Evolutionary conservation across 2,329 filamentous ascomycete species (phyloP), one percentile per base, ranked within the genome.

Genomic region (Paramyrothecium sp.): DNA sequence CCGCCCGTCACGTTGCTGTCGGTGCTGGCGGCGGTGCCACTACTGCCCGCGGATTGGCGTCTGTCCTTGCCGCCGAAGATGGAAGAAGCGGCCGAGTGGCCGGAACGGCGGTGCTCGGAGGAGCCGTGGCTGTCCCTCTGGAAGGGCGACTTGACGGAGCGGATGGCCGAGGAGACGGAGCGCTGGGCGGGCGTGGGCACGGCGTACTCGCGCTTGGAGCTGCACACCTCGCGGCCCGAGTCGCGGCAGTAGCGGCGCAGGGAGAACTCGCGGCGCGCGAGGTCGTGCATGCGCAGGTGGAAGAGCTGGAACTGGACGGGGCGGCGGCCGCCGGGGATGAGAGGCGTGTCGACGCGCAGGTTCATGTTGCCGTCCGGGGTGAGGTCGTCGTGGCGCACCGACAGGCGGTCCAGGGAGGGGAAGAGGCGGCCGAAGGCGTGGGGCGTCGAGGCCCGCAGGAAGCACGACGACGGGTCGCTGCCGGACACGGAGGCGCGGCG

Each of bases 351-450:
- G 58, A 98, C 82, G 33, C 93, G 88, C 57, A 99, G 81, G 71
- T 98, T 98, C 92, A 97, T 96, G 79, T 97, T 97, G 38, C 94
- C 94, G 71, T 99, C 94, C 3, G 88, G 76, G 0, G 92, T 95
- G 52, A 91, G 86, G 73, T 97, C 92, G 70, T 98, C 95, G 70
- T 98, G 94, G 26, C 90, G 87, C 68, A 99, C 92, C 38, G 86
- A 85, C 54, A 98, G 78, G 56, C 90, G 85, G 70, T 92, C 87
- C 63, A 88, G 83, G 10, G 93, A 96, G 12, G 95, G 94, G 72
- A 97, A 99, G 54, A 96, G 83, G 55, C 88, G 83, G 23, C 87
- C 88, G 71, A 98, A 98, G 63, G 93, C 89, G 58, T 88, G 81
- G 3, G 94, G 89, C 1, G 89, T 93, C 2, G 92, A 91, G 12